These are phyloP conservation scores for Mortierella alpina DNA, from an alignment of 192 early-diverging fungal species.

Conservation along the genomic window DNA sequence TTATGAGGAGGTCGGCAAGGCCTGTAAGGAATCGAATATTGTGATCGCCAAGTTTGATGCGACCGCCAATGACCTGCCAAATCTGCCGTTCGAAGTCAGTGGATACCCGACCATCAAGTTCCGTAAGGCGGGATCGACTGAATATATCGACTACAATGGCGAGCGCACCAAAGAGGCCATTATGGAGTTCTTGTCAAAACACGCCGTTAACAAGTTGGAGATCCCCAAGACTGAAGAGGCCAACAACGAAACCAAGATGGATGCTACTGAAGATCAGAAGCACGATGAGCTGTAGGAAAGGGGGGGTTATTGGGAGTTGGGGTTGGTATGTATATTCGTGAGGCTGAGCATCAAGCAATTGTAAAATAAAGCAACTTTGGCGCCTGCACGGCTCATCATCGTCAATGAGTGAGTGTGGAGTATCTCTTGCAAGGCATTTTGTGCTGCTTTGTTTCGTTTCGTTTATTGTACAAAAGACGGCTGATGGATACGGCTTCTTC, in stretches of 20 bases:
- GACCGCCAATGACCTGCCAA: conserved; percentile 93
- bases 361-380: no score
- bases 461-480: no score
- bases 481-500: no score
- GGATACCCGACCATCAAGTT: conserved; percentile 97
- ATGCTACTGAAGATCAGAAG: conserved; percentile 2
- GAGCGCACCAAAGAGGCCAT: conserved; percentile 84
- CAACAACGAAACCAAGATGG: no score
- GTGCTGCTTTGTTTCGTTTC: no score
- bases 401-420: no score
- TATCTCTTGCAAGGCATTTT: no score
- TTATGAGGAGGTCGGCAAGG: conserved; percentile 85
- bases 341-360: no score
- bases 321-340: no score
- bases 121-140: conserved; percentile 78
- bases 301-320: no score
- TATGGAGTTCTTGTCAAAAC: conserved; percentile 80
- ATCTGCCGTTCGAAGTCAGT: conserved; percentile 73
- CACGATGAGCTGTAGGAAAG: conserved; percentile 49
- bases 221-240: conserved; percentile 37
- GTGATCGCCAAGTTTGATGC: conserved; percentile 94
- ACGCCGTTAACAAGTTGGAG: conserved; percentile 57
- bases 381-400: no score
- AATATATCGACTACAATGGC: conserved; percentile 85
- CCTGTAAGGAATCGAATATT: conserved; percentile 55